A percentile compares a stretch with the other conserved stretches of the same genome.
phyloP scores from a whole-genome alignment of 345 rosid species.

The Ceriops decandra region DNA sequence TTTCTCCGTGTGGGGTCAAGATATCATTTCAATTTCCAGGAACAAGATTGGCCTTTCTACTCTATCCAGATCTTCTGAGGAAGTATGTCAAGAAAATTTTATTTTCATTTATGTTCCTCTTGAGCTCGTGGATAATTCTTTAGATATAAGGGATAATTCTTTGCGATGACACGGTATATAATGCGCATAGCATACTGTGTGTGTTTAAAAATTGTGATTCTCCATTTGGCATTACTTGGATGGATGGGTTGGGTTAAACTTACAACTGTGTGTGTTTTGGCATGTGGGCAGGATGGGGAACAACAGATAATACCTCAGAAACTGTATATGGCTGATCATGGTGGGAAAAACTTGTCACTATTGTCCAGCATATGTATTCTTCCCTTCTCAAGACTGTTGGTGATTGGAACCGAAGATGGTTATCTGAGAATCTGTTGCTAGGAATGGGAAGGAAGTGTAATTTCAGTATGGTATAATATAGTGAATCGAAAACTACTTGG shows the following conservation, averaged over 20 bases:
- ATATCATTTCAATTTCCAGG: conserved; percentile 75
- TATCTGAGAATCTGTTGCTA: conserved; percentile 73
- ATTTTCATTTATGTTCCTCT: background rate
- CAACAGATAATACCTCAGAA: conserved; percentile 63
- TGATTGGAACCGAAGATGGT: conserved; percentile 88
- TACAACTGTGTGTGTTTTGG: background rate
- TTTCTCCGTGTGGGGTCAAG: conserved; percentile 85
- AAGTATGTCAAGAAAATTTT: conserved; percentile 40
- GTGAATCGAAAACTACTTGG: too few species aligned
- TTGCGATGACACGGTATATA: background rate
- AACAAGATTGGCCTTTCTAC: conserved; percentile 82
- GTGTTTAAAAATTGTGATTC: too few species aligned
- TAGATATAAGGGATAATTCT: too few species aligned
- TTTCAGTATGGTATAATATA: too few species aligned
- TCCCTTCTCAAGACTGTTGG: conserved; percentile 70
- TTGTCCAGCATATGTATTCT: conserved; percentile 71
- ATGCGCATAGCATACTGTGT: too few species aligned
- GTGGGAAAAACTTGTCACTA: conserved; percentile 55
- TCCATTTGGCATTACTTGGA: background rate
- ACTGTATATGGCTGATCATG: conserved; percentile 50
- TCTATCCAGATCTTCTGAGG: conserved; percentile 49
- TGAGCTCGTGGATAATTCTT: background rate
- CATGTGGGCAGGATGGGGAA: conserved; percentile 55
- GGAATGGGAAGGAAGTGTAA: too few species aligned
- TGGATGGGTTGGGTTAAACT: background rate